Percentiles rank a stretch among this genome's conserved stretches.
These are phyloP conservation scores for Huntiella decipiens DNA, from an alignment of 2,329 filamentous ascomycete genomes.

Conservation along the genomic window DNA sequence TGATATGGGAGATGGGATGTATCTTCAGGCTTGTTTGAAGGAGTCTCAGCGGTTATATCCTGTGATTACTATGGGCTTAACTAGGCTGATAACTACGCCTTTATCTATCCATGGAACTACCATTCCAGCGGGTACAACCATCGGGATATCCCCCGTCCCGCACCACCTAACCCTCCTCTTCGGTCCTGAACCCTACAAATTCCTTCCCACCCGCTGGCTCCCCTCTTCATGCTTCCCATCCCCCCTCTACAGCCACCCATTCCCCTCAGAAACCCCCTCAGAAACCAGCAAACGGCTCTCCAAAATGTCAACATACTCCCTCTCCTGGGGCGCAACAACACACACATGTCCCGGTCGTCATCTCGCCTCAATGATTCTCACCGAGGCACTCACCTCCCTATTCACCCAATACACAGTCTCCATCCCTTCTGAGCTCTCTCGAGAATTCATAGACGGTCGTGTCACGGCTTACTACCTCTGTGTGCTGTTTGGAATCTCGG, in stretches of 20 bases:
- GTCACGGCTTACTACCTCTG: constrained; percentile 9
- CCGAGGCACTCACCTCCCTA: constrained; percentile 24
- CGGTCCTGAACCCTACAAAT: constrained; percentile 22
- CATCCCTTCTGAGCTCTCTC: constrained; percentile 17
- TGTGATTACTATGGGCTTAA: constrained; percentile 29
- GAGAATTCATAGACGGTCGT: constrained; percentile 1
- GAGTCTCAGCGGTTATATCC: constrained; percentile 32
- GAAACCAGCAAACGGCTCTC: constrained; percentile 19
- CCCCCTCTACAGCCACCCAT: background rate
- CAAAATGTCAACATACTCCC: constrained; percentile 23
- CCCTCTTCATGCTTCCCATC: constrained; percentile 3
- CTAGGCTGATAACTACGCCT: constrained; percentile 26
- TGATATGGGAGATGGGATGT: constrained; percentile 13
- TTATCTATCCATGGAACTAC: constrained; percentile 21
- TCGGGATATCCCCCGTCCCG: constrained; percentile 32
- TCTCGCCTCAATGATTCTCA: constrained; percentile 30
- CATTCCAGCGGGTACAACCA: constrained; percentile 26
- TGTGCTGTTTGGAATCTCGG: constrained; percentile 5
- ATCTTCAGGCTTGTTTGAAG: constrained; percentile 25
- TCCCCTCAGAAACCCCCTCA: background rate
- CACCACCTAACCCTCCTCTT: constrained; percentile 32
- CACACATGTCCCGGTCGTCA: constrained; percentile 31
- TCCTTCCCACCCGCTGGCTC: constrained; percentile 29
- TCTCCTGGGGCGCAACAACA: constrained; percentile 33
- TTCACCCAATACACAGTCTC: constrained; percentile 23